Conservation (phyloP, 176 grass and related monocot genomes). For the Thinopyrum elongatum region DNA sequence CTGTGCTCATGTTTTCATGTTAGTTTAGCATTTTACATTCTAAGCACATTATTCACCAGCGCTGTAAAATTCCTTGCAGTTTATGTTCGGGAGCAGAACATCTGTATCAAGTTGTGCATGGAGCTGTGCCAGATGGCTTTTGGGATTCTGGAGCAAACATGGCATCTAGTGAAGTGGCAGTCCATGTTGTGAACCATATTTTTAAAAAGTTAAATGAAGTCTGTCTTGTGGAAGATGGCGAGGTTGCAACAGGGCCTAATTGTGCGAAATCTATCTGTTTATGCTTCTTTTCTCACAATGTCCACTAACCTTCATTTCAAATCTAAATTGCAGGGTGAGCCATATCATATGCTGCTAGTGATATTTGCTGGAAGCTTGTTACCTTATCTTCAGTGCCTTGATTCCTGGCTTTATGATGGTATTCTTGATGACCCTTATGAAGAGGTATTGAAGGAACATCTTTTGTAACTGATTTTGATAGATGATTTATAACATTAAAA, state of each 20-base stretch:
- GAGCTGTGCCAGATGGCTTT: constrained; percentile 63
- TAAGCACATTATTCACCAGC: not conserved
- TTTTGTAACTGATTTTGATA: not conserved
- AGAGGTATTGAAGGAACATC: constrained; percentile 58
- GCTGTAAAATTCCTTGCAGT: constrained; percentile 41
- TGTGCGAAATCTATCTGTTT: constrained; percentile 6
- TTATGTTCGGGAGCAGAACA: constrained; percentile 76
- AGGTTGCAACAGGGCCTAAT: constrained; percentile 53
- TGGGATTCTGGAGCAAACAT: constrained; percentile 36
- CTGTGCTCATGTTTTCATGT: not conserved
- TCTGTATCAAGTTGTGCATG: constrained; percentile 64
- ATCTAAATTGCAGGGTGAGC: constrained; percentile 59
- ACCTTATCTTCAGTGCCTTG: constrained; percentile 86
- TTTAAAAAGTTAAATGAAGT: constrained; percentile 82
- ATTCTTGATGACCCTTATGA: constrained; percentile 95
- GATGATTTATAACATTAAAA: constrained; percentile 5
- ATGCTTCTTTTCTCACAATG: not conserved
- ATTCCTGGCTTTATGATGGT: constrained; percentile 98
- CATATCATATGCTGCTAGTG: constrained; percentile 80
- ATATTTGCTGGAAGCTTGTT: constrained; percentile 75
- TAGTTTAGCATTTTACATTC: not conserved
- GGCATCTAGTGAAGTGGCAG: constrained; percentile 58
- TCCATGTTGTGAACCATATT: constrained; percentile 72
- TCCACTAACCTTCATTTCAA: constrained; percentile 13
- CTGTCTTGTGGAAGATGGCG: constrained; percentile 85